Evolutionary conservation across 495 filamentous ascomycete species (phyloP).

Genomic region (Tuber magnatum): DNA sequence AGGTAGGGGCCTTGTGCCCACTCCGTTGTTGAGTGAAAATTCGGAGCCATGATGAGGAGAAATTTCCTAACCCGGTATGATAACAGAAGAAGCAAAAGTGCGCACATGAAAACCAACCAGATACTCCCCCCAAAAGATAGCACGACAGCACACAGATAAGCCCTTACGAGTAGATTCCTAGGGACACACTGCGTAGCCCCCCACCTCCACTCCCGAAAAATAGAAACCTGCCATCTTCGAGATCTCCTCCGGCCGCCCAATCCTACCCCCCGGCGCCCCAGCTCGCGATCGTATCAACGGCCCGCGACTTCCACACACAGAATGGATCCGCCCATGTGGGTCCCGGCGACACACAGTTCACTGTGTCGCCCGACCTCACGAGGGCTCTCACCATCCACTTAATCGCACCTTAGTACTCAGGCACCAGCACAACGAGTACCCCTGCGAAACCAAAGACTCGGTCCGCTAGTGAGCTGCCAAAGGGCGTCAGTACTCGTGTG

Average conservation of each 20-base stretch:
- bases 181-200: neutral
- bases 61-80: neutral
- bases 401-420: constrained; percentile 59
- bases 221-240: constrained; percentile 51
- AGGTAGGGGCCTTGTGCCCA: neutral
- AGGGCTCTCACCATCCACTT: constrained; percentile 61
- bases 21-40: neutral
- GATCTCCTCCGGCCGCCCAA: constrained; percentile 58
- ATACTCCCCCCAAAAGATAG: neutral
- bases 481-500: constrained; percentile 54
- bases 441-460: constrained; percentile 48
- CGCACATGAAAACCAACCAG: neutral
- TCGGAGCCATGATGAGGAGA: neutral
- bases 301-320: constrained; percentile 54
- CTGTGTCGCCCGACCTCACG: constrained; percentile 53
- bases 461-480: constrained; percentile 51
- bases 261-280: constrained; percentile 50
- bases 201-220: neutral
- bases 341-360: constrained; percentile 57
- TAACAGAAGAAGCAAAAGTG: neutral
- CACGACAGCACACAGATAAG: neutral
- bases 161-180: neutral
- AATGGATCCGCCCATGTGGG: constrained; percentile 64
- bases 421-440: constrained; percentile 53
- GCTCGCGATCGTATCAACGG: constrained; percentile 50